Base-by-base conservation (phyloP, 345 rosid species). In the Melastoma malabathricum region DNA sequence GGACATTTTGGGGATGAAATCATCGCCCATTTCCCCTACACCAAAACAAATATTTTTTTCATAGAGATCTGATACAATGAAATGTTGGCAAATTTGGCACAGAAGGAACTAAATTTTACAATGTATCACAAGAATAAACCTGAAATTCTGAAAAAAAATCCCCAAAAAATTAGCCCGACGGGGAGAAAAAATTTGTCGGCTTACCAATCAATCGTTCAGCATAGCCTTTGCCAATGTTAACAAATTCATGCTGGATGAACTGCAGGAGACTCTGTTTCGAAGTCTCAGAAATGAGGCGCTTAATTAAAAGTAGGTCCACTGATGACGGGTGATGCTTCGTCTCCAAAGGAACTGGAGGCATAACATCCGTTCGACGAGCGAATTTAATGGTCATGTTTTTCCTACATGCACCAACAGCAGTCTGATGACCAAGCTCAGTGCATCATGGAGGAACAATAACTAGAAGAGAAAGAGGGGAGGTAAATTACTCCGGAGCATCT, bases 301-400 rank as follows among this genome's bases (percentile, higher is more conserved):
- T 90, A 71, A 90, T 90, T 59, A 90, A 73, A 44, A 90, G 80
- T 58, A 90, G 72, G 69, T 90, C 98, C 60, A 90, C 98, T 46
- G 98, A 78, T 41, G 98, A 90, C 6, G 98, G 96, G 68, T 90
- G 98, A 61, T 90, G 96, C 68, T 84, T 86, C 54, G 98, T 90
- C 84, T 90, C 98, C 16, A 70, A 52, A 25, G 98, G 96, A 70
- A 86, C 83, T 48, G 98, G 85, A 43, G 96, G 96, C 98, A 90
- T 82, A 48, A 82, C 87, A 72, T 86, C 96, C 0, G 96, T 86
- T 69, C 94, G 82, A 62, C 94, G 71, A 50, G 96, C 75, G 77
- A 90, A 86, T 54, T 72, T 78, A 61, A 90, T 72, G 18, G 87
- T 82, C 67, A 84, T 72, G 66, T 72, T 90, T 82, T 90, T 90